A percentile compares a stretch with the other conserved stretches of the same genome.
Conservation (phyloP, 2,329 filamentous ascomycete species). For the Aspergillus neoniger region DNA sequence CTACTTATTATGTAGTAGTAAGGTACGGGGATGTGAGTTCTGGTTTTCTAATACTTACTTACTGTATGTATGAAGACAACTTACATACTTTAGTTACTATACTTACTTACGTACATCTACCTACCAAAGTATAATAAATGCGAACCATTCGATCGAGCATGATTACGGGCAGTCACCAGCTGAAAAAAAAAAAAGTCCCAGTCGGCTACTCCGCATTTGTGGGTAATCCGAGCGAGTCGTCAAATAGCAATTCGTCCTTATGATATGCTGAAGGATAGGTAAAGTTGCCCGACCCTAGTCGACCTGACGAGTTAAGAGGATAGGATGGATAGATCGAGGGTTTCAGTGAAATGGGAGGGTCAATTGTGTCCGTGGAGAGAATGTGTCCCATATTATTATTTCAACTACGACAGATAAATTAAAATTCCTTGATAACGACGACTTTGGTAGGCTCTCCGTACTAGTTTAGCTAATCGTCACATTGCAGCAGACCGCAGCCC, state of each 20-base stretch:
- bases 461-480: background rate
- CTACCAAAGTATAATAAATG: conserved; percentile 11
- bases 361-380: background rate
- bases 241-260: conserved; percentile 19
- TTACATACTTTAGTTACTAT: background rate
- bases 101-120: conserved; percentile 9
- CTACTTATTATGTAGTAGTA: no score
- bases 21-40: conserved; percentile 10
- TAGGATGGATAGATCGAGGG: background rate
- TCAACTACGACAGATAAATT: conserved; percentile 1
- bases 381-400: background rate
- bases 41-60: background rate
- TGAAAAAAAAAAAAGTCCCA: conserved; percentile 17
- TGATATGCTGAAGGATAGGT: conserved; percentile 16
- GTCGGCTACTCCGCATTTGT: conserved; percentile 24
- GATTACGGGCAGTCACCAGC: conserved; percentile 24
- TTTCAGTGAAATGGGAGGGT: background rate
- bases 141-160: conserved; percentile 19
- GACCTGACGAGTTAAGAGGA: background rate
- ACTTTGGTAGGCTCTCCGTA: conserved; percentile 2
- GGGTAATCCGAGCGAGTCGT: conserved; percentile 15
- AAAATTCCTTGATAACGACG: background rate
- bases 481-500: conserved; percentile 12
- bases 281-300: conserved; percentile 12
- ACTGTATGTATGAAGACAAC: background rate